phyloP scores from a whole-genome alignment of 1,284 basidiomycete species.

The Leccinum pallidistipes region DNA sequence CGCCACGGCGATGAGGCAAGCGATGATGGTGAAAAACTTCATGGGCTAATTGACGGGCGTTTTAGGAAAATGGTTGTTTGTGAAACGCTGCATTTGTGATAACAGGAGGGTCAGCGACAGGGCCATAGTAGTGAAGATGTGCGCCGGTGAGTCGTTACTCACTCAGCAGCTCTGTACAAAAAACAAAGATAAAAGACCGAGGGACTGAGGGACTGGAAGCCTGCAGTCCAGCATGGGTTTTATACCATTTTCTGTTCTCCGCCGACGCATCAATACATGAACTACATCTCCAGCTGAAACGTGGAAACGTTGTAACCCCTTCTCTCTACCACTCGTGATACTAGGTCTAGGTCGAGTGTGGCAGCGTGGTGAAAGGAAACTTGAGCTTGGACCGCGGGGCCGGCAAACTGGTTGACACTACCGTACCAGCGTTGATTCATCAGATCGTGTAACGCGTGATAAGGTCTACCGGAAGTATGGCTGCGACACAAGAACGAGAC shows the following conservation, averaged over 20 bases:
- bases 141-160: neutral
- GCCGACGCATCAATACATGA: too few relatives aligned
- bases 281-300: too few relatives aligned
- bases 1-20: neutral
- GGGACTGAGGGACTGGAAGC: neutral
- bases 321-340: too few relatives aligned
- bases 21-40: neutral
- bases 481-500: too few relatives aligned
- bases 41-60: neutral
- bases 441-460: too few relatives aligned
- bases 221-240: neutral
- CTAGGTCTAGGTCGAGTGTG: too few relatives aligned
- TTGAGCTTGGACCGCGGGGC: too few relatives aligned
- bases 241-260: neutral
- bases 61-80: neutral
- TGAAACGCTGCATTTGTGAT: neutral
- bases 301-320: too few relatives aligned
- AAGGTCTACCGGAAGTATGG: too few relatives aligned
- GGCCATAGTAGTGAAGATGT: neutral
- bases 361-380: too few relatives aligned
- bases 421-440: too few relatives aligned
- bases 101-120: neutral
- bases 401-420: too few relatives aligned
- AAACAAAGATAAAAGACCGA: neutral
- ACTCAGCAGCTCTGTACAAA: neutral